A percentile compares a stretch with the other conserved stretches of the same genome.
These are phyloP conservation scores for Debaryomyces robertsiae DNA, from an alignment of 1,139 yeast genomes.

Conservation along the genomic window DNA sequence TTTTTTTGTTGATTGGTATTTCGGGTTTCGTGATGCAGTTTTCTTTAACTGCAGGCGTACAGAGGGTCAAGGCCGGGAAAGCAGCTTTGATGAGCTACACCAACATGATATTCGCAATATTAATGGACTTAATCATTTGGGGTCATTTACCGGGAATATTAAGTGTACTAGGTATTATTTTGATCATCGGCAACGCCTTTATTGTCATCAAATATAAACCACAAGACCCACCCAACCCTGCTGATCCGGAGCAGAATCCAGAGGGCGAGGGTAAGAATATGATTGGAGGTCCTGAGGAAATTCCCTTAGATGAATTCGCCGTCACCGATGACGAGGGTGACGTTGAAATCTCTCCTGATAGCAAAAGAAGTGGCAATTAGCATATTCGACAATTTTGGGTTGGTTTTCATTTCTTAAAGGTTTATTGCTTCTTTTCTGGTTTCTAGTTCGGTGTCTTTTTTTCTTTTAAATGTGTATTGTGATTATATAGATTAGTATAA, in stretches of 20 bases:
- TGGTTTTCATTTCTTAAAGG: neutral
- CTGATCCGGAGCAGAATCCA: constrained; percentile 17
- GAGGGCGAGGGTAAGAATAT: constrained; percentile 16
- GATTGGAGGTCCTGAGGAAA: constrained; percentile 16
- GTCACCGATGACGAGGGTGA: constrained; percentile 29
- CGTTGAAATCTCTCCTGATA: too few species aligned
- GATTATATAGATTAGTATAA: neutral
- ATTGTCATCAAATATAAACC: constrained; percentile 59
- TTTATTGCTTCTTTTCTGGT: too few species aligned
- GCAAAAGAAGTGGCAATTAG: neutral
- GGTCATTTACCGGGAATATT: constrained; percentile 70
- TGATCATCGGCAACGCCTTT: constrained; percentile 69
- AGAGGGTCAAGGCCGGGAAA: constrained; percentile 76
- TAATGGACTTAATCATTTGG: constrained; percentile 76
- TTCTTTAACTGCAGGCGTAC: constrained; percentile 79
- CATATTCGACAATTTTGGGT: neutral
- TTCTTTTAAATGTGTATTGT: neutral
- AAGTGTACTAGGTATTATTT: constrained; percentile 66
- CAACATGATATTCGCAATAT: constrained; percentile 75
- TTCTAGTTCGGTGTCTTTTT: neutral
- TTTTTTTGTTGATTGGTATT: constrained; percentile 63
- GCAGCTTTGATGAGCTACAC: constrained; percentile 77
- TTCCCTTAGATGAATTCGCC: constrained; percentile 29
- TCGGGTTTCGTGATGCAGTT: constrained; percentile 85
- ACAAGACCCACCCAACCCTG: constrained; percentile 16